Evolutionary conservation across 2,329 filamentous ascomycete genomes (phyloP).

Genomic region (Apiospora sp.): DNA sequence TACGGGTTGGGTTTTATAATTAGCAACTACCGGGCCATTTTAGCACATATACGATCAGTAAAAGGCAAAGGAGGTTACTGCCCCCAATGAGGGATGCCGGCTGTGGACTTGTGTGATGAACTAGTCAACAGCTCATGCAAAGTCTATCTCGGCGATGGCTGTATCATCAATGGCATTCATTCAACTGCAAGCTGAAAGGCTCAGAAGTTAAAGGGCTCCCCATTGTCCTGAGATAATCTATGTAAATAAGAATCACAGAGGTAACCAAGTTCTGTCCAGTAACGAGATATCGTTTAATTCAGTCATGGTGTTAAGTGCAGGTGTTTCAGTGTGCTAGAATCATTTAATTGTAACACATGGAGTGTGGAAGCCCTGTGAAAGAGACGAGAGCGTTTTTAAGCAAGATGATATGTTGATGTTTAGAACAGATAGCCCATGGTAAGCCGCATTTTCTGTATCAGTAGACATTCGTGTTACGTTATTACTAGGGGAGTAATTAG

Average conservation of each 20-base stretch:
- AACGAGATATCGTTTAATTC: not conserved
- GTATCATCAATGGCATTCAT: not conserved
- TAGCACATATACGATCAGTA: not conserved
- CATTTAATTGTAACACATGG: not conserved
- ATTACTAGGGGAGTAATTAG: not conserved
- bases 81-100: not conserved
- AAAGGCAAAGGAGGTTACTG: not conserved
- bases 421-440: not conserved
- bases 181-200: not conserved
- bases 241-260: not conserved
- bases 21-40: not conserved
- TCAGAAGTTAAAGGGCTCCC: not conserved
- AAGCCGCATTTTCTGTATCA: not conserved
- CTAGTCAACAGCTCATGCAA: not conserved
- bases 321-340: not conserved
- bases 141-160: not conserved
- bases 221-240: not conserved
- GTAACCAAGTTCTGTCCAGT: not conserved
- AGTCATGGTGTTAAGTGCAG: not conserved
- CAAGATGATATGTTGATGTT: not conserved
- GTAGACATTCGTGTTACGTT: not conserved
- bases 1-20: not conserved
- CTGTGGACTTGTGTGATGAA: not conserved
- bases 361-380: no score
- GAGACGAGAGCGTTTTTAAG: not conserved